Evolutionary conservation across 371 early-diverging fungal species (phyloP), one percentile per base, ranked within the genome.

Genomic region (Pancytospora philotis): DNA sequence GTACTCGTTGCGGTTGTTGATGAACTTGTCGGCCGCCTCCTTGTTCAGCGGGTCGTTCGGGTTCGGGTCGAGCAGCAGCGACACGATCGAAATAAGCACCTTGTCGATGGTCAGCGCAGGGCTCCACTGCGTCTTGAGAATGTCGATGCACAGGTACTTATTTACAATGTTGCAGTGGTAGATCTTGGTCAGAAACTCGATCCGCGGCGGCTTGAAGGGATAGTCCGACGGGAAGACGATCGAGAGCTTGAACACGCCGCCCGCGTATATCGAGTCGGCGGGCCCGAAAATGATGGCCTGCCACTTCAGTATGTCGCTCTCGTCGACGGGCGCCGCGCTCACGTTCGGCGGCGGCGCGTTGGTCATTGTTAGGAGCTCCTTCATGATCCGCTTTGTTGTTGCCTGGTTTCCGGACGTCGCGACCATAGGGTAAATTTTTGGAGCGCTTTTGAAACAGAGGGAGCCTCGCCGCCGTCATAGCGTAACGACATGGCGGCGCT

Each of bases 121-220:
- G 64, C 91, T 93, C 99, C 99, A 98, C 78, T 95, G 93, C 75
- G 92, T 93, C 63, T 97, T 88, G 68, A 98, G 83, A 68, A 98
- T 93, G 80, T 97, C 97, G 51, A 98, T 80, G 75, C 99, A 98
- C 39, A 98, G 89, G 68, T 92, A 89, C 49, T 91, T 90, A 10
- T 90, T 83, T 76, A 94, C 92, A 70, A 98, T 95, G 80, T 98
- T 98, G 38, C 95, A 95, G 81, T 97, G 99, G 80, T 89, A 91
- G 61, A 74, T 75, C 74, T 86, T 87, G 36, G 90, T 91, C 32
- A 73, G 83, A 80, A 95, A 95, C 55, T 84, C 85, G 31, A 97
- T 90, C 79, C 93, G 93, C 68, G 99, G 99, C 68, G 98, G 89
- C 63, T 91, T 90, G 79, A 93, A 95, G 22, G 99, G 99, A 79